Base-by-base conservation (phyloP, 192 early-diverging fungal species). In the Physocladia obscura region DNA sequence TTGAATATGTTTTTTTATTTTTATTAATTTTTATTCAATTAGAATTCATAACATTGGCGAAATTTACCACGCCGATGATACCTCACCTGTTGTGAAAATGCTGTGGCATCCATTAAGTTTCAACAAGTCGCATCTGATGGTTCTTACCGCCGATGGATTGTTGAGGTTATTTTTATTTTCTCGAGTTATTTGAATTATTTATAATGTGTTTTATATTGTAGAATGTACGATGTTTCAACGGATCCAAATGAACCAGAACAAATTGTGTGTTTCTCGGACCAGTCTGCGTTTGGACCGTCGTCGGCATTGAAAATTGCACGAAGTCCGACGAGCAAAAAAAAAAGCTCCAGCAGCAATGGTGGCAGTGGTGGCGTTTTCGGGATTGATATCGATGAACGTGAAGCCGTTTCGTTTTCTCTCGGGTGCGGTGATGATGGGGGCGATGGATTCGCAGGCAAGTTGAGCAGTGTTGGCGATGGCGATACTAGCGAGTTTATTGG, bases 181-280 rank as follows among this genome's bases (percentile, higher is more conserved):
- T n/a, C n/a, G n/a, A n/a, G n/a, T n/a, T n/a, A n/a, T n/a, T n/a
- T n/a, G n/a, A 47, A 47, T 13, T 13, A 8, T n/a, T 47, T 47
- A 47, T 13, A 47, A 47, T n/a, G 11, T 55, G 11, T 29, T 27
- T 50, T 19, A 13, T 13, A 44, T n/a, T 44, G 40, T n/a, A 72
- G 70, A 39, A 72, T 72, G 70, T 72, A 72, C 60, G 51, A 72
- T 27, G 26, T 72, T 6, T 48, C 27, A 3, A 34, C 57, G 30
- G 60, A 72, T 30, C 70, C 70, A 13, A 35, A 36, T 35, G 70
- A 72, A 34, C 70, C 70, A 4, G 70, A 72, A 30, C 60, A 62
- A 37, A 0, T 30, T n/a, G 70, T 30, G 30, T 62, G 34, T 11
- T 72, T 72, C 37, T 56, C 60, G 37, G 70, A 60, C 22, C 65